Evolutionary conservation across 257 asterid species (phyloP), one percentile per base, ranked within the genome.

Genomic region (Forsythia viridissima): DNA sequence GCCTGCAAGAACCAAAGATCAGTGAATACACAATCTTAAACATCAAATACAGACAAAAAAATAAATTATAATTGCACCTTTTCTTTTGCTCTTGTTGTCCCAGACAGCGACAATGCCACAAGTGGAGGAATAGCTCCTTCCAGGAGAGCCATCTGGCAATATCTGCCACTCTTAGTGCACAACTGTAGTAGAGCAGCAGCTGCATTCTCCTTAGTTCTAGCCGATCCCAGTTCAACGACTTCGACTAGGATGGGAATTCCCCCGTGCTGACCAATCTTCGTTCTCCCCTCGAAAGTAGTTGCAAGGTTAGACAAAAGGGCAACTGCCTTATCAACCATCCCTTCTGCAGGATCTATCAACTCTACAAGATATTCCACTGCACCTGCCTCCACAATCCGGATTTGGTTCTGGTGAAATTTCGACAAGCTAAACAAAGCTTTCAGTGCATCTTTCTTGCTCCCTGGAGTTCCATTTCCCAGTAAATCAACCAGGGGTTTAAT

Each of bases 241-340:
- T 93, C 98, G 74, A 93, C 98, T 77, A 93, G 78, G 55, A 89
- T 86, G 4, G 95, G 96, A 70, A 93, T 89, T 24, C 96, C 96
- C 73, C 86, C 86, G 80, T 83, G 93, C 82, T 84, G 89, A 46
- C 96, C 97, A 67, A 93, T 93, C 5, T 88, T 88, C 3, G 88
- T 73, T 84, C 96, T 84, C 67, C 95, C 98, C 80, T 92, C 98
- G 2, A 76, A 93, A 78, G 87, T 89, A 15, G 94, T 92, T 15
- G 97, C 89, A 76, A 93, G 97, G 84, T 92, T 90, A 10, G 97
- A 92, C 73, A 90, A 81, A 78, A 92, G 92, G 41, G 96, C 97
- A 46, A 92, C 97, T n/a, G 97, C 96, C 84, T 92, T 92, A 79
- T 92, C 98, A 52, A 93, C 97, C 98, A 93, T 90, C 57, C 98